Base-by-base conservation (phyloP, 805 yeast species). In the Yarrowia divulgata region DNA sequence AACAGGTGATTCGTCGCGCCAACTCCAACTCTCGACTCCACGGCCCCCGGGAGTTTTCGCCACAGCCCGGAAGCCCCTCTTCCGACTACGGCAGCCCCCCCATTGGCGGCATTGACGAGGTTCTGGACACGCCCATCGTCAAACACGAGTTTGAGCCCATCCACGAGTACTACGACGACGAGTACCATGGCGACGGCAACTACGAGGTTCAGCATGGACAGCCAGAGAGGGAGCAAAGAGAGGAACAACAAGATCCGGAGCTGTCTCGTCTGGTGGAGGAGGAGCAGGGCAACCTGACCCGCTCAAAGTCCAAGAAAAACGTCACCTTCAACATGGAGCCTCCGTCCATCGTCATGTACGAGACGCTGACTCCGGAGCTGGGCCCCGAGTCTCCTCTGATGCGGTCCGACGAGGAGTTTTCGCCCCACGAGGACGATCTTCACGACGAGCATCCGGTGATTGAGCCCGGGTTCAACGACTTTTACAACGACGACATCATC, bases 251-350 rank as follows among this genome's bases (percentile, higher is more conserved):
- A 7, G 19, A 29, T 6, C 13, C 2, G n/a, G 14, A 35, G 8
- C 37, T 57, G 12, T 57, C 63, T 2, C 35, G 39, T 1, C 16
- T 57, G 39, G 63, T 60, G 12, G 42, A 35, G 9, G 66, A 60
- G 42, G 66, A 60, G n/a, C n/a, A n/a, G 8, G 66, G 42, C 23
- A 57, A 57, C 18, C 42, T 60, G 42, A 45, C 66, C 18, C 66
- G 68, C 9, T 63, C 68, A 34, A 63, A 63, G 48, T 63, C 68
- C 48, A 63, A 63, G 48, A 63, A 63, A 18, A 63, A 63, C 39
- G 68, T 63, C 9, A 48, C 68, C 8, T 63, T 63, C 57, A 48
- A 63, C 68, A 63, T 48, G 55, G 68, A 63, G 39, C 68, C 68
- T 4, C 68, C 68, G 32, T 48, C 55, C n/a, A 40, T 63, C 12